Conservation (phyloP, 2,329 filamentous ascomycete genomes). For the Botrytis galanthina region DNA sequence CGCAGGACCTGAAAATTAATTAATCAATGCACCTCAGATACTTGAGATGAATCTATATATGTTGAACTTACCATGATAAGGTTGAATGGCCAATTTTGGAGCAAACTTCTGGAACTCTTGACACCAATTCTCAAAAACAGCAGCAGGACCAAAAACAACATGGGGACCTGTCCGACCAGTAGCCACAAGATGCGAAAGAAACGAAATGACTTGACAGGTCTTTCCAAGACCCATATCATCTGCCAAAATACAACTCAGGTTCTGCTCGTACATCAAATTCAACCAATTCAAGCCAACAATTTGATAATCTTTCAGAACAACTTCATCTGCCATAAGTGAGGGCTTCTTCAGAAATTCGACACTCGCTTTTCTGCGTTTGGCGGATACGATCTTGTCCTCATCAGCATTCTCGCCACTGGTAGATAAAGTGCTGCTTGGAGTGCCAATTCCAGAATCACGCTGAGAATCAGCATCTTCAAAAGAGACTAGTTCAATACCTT, state of each 20-base stretch:
- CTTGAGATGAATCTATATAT: not conserved
- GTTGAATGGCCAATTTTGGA: conserved; percentile 67
- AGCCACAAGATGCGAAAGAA: conserved; percentile 79
- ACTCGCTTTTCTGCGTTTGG: conserved; percentile 28
- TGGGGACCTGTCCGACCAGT: conserved; percentile 67
- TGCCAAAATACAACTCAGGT: conserved; percentile 84
- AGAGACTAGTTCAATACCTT: conserved; percentile 55
- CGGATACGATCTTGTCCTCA: conserved; percentile 43
- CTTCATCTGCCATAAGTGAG: conserved; percentile 69
- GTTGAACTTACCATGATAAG: conserved; percentile 54
- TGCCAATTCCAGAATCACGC: conserved; percentile 67
- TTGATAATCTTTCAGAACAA: conserved; percentile 88
- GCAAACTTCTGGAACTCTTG: conserved; percentile 87
- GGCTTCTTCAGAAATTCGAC: conserved; percentile 55
- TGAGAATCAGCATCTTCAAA: conserved; percentile 39
- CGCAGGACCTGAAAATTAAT: conserved; percentile 53
- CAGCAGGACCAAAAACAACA: conserved; percentile 86
- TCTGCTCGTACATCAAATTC: conserved; percentile 73
- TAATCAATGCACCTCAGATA: conserved; percentile 10
- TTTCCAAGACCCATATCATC: conserved; percentile 98
- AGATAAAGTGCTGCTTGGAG: conserved; percentile 47
- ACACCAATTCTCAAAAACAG: conserved; percentile 94
- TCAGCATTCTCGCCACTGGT: conserved; percentile 43
- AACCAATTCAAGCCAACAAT: conserved; percentile 95
- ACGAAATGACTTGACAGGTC: conserved; percentile 93